Conservation (phyloP, 257 asterid species). For the Solanum pinnatisectum region DNA sequence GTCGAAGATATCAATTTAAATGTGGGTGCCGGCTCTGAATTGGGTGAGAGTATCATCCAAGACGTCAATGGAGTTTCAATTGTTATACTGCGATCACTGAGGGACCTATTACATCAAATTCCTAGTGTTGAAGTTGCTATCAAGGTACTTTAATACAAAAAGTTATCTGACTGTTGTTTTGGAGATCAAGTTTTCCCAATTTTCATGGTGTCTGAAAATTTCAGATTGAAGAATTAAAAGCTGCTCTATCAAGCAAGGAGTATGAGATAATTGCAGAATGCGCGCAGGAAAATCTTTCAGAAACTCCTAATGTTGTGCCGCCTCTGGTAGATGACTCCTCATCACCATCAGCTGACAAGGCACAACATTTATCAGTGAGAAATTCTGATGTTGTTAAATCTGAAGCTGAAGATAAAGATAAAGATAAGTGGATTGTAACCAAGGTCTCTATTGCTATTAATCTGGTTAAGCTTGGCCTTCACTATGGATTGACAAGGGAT, state of each 20-base stretch:
- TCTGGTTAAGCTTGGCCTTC: slow-evolving; percentile 78
- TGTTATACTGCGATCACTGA: slow-evolving; percentile 69
- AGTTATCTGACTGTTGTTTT: not conserved
- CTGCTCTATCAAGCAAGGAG: slow-evolving; percentile 89
- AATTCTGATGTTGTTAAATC: slow-evolving; percentile 35
- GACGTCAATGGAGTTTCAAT: slow-evolving; percentile 79
- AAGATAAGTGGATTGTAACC: slow-evolving; percentile 46
- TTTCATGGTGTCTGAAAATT: slow-evolving; percentile 9
- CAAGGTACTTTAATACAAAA: slow-evolving; percentile 35
- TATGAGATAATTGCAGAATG: slow-evolving; percentile 83
- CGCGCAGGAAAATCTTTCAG: slow-evolving; percentile 77
- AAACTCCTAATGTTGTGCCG: slow-evolving; percentile 69
- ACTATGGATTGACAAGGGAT: slow-evolving; percentile 77
- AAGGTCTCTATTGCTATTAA: slow-evolving; percentile 61
- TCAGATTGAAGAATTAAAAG: slow-evolving; percentile 87
- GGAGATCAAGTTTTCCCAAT: not conserved
- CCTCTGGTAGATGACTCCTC: slow-evolving; percentile 37
- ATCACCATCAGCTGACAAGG: slow-evolving; percentile 33
- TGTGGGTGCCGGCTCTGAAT: slow-evolving; percentile 72
- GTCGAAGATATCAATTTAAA: slow-evolving; percentile 90
- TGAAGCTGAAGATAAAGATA: slow-evolving; percentile 28
- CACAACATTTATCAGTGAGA: slow-evolving; percentile 25
- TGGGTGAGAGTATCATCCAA: slow-evolving; percentile 87
- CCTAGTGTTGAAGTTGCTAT: slow-evolving; percentile 70
- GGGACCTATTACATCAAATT: slow-evolving; percentile 74